Percentiles rank a stretch among this genome's conserved stretches.
These are phyloP conservation scores for Stagonosporopsis vannaccii DNA, from an alignment of 2,329 filamentous ascomycete genomes.

Conservation along the genomic window DNA sequence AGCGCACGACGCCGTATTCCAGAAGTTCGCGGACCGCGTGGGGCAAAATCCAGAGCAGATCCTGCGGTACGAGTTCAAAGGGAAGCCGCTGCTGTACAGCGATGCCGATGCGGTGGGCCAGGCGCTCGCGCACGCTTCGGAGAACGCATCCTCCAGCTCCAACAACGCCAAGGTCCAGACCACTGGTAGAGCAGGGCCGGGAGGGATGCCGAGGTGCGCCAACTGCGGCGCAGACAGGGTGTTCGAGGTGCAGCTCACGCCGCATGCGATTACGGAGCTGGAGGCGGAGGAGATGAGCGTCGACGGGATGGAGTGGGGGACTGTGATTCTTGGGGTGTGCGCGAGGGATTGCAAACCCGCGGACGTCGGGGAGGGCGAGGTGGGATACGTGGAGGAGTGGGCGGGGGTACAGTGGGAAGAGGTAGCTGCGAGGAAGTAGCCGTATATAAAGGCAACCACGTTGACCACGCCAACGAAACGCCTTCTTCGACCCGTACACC, in stretches of 20 bases:
- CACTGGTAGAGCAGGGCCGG: conserved; percentile 30
- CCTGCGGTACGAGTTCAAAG: conserved; percentile 58
- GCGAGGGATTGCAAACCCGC: conserved; percentile 75
- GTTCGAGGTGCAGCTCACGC: conserved; percentile 93
- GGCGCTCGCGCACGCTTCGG: conserved; percentile 56
- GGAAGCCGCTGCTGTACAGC: conserved; percentile 74
- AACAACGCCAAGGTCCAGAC: conserved; percentile 41
- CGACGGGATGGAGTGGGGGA: conserved; percentile 98
- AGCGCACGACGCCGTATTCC: conserved; percentile 58
- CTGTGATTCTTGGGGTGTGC: conserved; percentile 86
- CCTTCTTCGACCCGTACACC: no score
- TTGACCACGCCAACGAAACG: no score
- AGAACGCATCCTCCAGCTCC: conserved; percentile 31
- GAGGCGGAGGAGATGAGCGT: conserved; percentile 72
- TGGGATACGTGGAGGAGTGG: conserved; percentile 93
- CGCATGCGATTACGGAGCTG: conserved; percentile 86
- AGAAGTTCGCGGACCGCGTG: conserved; percentile 60
- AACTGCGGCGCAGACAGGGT: conserved; percentile 77
- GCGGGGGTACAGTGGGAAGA: conserved; percentile 99
- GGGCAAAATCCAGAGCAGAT: conserved; percentile 60
- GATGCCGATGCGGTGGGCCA: conserved; percentile 77
- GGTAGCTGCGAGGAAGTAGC: conserved; percentile 42
- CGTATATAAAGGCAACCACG: no score
- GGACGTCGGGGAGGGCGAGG: conserved; percentile 66
- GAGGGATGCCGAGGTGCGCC: conserved; percentile 73